Percentiles rank a stretch among this genome's conserved stretches.
phyloP scores from a whole-genome alignment of 129 eudicot species.

The Flaveria trinervia region DNA sequence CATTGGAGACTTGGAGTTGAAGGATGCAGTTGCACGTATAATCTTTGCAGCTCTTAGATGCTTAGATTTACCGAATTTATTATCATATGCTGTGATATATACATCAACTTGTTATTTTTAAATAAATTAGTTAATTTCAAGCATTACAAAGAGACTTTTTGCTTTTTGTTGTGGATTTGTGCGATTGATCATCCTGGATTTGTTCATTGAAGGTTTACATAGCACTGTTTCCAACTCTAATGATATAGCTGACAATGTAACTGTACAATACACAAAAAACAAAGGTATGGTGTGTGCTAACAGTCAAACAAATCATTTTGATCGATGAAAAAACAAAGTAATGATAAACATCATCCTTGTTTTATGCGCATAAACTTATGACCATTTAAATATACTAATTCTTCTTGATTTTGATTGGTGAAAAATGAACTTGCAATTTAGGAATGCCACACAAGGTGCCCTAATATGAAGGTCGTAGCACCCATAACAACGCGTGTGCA shows the following conservation, averaged over 20 bases:
- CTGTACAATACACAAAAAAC: too few species aligned
- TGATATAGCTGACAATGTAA: not conserved
- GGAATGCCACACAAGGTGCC: too few species aligned
- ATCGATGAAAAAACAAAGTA: too few species aligned
- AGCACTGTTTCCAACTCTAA: slow-evolving; percentile 54
- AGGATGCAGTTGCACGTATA: too few species aligned
- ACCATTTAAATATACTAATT: not conserved
- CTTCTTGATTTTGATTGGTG: not conserved
- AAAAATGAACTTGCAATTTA: too few species aligned
- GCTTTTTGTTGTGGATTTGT: slow-evolving; percentile 79
- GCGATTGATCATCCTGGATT: slow-evolving; percentile 96
- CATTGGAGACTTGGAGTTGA: too few species aligned
- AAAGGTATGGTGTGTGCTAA: not conserved
- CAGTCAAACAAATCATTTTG: not conserved
- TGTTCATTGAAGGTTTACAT: slow-evolving; percentile 85
- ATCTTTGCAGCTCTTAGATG: too few species aligned
- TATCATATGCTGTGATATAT: too few species aligned
- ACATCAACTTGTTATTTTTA: not conserved
- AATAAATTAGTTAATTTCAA: slow-evolving; percentile 35
- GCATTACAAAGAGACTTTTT: slow-evolving; percentile 80
- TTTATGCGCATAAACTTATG: not conserved
- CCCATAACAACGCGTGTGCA: too few species aligned
- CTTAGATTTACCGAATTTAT: too few species aligned
- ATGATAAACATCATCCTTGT: not conserved
- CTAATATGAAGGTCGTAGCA: too few species aligned